These are phyloP conservation scores for Talaromyces sp. DNA, from an alignment of 2,329 filamentous ascomycete genomes.

Conservation along the genomic window DNA sequence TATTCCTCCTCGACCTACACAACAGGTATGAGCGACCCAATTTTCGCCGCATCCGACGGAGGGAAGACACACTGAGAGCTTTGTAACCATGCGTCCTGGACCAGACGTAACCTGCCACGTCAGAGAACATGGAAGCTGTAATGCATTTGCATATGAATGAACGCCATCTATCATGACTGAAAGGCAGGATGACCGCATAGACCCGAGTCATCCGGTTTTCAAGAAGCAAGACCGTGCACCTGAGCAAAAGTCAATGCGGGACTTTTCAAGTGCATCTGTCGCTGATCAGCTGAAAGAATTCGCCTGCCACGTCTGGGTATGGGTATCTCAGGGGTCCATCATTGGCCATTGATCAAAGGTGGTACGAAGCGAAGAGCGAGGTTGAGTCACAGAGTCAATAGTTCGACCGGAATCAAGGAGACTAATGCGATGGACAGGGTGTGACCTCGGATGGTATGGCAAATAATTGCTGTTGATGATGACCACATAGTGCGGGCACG, in stretches of 20 bases:
- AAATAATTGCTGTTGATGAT: conserved; percentile 5
- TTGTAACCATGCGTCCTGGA: conserved; percentile 25
- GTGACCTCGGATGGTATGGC: conserved; percentile 15
- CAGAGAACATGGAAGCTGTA: conserved; percentile 40
- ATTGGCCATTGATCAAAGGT: conserved; percentile 19
- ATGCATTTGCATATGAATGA: conserved; percentile 40
- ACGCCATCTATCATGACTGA: conserved; percentile 35
- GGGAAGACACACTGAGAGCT: conserved; percentile 29
- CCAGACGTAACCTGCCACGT: conserved; percentile 43
- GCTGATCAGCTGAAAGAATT: conserved; percentile 44
- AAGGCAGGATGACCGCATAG: conserved; percentile 35
- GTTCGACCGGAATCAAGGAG: conserved; percentile 13
- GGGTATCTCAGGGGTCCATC: conserved; percentile 20
- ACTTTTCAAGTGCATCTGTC: conserved; percentile 41
- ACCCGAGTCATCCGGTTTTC: conserved; percentile 30
- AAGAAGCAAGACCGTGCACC: conserved; percentile 37
- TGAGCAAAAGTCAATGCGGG: conserved; percentile 39
- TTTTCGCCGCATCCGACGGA: conserved; percentile 27
- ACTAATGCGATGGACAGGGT: conserved; percentile 10
- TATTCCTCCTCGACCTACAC: conserved; percentile 21
- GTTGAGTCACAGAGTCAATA: conserved; percentile 5
- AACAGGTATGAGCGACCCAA: conserved; percentile 21
- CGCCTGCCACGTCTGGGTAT: conserved; percentile 26
- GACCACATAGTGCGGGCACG: conserved; percentile 16
- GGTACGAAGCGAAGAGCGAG: conserved; percentile 11